Percentiles rank a stretch among this genome's conserved stretches.
phyloP scores from a whole-genome alignment of 768 basidiomycete genomes.

The Pulveroboletus sp. region DNA sequence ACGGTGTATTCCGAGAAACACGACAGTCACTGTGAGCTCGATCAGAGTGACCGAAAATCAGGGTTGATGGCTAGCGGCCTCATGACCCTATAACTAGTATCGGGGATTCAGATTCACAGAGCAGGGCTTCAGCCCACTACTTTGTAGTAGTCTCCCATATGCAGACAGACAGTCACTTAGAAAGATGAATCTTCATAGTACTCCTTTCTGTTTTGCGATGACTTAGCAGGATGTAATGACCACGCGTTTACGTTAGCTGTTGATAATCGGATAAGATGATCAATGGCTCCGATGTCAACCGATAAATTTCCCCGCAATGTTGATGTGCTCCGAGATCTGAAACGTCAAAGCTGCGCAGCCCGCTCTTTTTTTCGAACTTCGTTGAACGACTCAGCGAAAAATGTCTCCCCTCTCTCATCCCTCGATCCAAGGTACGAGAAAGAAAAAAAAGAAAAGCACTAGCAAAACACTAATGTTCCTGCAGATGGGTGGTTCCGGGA shows the following conservation, averaged over 20 bases:
- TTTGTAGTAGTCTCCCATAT: too few species aligned
- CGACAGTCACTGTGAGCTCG: neutral
- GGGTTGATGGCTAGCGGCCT: neutral
- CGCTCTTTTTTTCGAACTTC: neutral
- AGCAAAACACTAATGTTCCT: conserved; percentile 8
- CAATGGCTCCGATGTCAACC: neutral
- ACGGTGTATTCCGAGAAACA: neutral
- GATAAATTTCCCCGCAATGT: neutral
- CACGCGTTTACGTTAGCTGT: too few species aligned
- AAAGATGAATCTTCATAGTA: too few species aligned
- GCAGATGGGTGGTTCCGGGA: conserved; percentile 95
- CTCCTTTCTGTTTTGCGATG: too few species aligned
- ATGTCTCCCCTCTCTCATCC: conserved; percentile 59
- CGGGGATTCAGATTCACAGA: too few species aligned
- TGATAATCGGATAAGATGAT: conserved; percentile 10
- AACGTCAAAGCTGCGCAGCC: too few species aligned
- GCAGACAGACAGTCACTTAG: too few species aligned
- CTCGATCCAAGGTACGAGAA: conserved; percentile 48
- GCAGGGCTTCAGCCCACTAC: too few species aligned
- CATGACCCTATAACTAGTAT: neutral
- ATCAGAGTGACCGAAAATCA: too few species aligned
- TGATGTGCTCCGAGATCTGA: neutral
- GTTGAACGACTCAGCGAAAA: conserved; percentile 8
- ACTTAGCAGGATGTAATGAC: too few species aligned
- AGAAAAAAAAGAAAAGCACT: too few species aligned